These are phyloP conservation scores for Hysterium pulicare DNA, from an alignment of 2,329 filamentous ascomycete species.

Conservation along the genomic window DNA sequence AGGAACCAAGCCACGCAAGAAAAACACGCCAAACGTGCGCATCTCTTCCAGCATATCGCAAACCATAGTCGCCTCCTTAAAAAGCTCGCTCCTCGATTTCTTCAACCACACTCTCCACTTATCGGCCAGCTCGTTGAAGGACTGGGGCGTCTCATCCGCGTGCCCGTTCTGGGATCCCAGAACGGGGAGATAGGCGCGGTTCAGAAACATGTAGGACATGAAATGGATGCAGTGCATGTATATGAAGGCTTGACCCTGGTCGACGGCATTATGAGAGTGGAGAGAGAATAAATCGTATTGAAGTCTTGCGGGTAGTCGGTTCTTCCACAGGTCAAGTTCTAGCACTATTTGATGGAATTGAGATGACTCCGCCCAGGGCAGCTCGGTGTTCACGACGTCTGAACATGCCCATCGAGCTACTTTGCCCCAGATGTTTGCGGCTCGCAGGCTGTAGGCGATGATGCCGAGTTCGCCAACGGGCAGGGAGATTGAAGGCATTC, in stretches of 20 bases:
- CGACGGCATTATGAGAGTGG: conserved; percentile 41
- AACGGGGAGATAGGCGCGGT: conserved; percentile 39
- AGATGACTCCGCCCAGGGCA: conserved; percentile 35
- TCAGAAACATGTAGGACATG: conserved; percentile 42
- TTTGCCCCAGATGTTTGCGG: conserved; percentile 41
- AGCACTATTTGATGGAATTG: conserved; percentile 36
- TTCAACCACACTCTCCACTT: conserved; percentile 38
- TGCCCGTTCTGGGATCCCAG: conserved; percentile 30
- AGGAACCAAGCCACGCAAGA: conserved; percentile 38
- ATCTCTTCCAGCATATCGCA: conserved; percentile 42
- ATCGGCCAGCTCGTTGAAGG: conserved; percentile 29
- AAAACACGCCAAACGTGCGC: conserved; percentile 39
- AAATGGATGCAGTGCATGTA: conserved; percentile 44
- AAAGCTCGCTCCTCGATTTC: conserved; percentile 33
- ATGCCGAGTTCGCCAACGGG: conserved; percentile 35
- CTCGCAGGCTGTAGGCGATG: conserved; percentile 38
- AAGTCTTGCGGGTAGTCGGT: conserved; percentile 30
- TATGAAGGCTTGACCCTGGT: conserved; percentile 40
- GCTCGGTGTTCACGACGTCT: conserved; percentile 31
- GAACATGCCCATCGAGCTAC: conserved; percentile 41
- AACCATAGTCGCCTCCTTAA: conserved; percentile 35
- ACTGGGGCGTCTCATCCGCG: conserved; percentile 28
- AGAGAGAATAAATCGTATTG: conserved; percentile 38
- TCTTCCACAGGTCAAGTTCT: conserved; percentile 35
- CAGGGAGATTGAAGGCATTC: conserved; percentile 26